Evolutionary conservation across 495 filamentous ascomycete genomes (phyloP), one percentile per base, ranked within the genome.

Genomic region (Acidiella bohemica): DNA sequence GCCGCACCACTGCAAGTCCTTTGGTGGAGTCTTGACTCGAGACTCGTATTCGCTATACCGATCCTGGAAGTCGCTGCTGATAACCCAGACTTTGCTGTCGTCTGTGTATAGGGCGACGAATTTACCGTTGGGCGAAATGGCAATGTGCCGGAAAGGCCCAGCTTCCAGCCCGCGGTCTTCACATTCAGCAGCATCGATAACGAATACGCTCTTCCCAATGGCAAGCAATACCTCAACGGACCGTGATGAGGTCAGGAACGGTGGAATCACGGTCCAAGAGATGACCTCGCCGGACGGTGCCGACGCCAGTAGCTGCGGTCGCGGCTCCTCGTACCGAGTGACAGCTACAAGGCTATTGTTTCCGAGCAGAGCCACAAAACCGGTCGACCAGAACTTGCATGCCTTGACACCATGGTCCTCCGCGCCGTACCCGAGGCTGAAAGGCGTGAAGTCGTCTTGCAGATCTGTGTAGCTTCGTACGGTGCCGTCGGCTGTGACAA

Each of bases 221-320:
- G 85, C 87, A 10, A 96, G 61, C 13, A 97, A 66, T 3, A 93
- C 90, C 59, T 97, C 92, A 2, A 96, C 90, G 17, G 87, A 88
- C 8, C 88, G 76, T n/a, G 88, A 95, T 20, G 94, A 71, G 0
- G 90, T 88, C 54, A 86, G 79, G 10, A 81, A 77, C 3, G 90
- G 92, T 18, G 92, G 78, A 22, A 95, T 83, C 39, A 96, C 62
- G 19, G 78, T 73, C 90, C 90, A 97, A 1, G 85, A 84, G 36
- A 85, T 75, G 6, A 97, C 78, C 17, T 77, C 67, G 4, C 78
- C 84, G 51, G 80, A 75, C 0, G 88, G 81, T 2, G 81, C 80
- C 37, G 73, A 62, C 3, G 85, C 84, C 12, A 96, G 73, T 2
- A 81, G 63, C 50, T 79, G 87, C 0, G 90, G 86, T 17, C 90